phyloP scores from a whole-genome alignment of 345 rosid genomes.

The Cardiospermum halicacabum region DNA sequence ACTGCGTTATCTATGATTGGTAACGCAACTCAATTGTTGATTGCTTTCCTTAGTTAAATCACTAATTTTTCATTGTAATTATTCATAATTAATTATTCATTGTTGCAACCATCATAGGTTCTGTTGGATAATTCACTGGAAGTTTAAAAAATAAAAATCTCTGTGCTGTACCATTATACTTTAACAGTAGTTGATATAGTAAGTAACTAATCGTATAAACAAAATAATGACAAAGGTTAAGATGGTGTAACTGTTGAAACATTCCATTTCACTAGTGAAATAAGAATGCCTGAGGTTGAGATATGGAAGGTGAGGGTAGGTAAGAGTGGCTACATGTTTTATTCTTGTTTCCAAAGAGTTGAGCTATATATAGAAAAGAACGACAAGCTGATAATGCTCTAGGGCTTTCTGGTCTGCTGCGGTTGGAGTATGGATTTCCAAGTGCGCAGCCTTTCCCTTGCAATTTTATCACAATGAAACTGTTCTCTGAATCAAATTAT shows the following conservation, averaged over 20 bases:
- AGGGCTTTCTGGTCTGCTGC: no score
- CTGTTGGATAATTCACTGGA: background rate
- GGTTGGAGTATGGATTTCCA: no score
- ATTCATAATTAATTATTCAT: background rate
- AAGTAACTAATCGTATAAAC: background rate
- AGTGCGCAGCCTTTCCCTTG: no score
- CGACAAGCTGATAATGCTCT: no score
- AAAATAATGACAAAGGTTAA: background rate
- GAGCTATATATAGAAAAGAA: background rate
- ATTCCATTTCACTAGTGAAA: background rate
- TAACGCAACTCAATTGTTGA: no score
- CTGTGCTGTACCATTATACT: background rate
- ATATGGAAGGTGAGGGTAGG: background rate
- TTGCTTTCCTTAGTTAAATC: no score
- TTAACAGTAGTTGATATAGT: background rate
- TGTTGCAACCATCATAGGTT: background rate
- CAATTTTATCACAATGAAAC: no score
- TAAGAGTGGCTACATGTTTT: background rate
- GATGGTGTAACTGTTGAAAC: background rate
- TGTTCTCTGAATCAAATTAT: background rate
- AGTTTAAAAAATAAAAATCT: background rate
- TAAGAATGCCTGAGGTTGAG: background rate
- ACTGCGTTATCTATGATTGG: no score
- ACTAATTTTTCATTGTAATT: no score
- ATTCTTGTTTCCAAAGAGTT: background rate